These are phyloP conservation scores for Solanum medicagineum DNA, from an alignment of 257 asterid species.

Conservation along the genomic window DNA sequence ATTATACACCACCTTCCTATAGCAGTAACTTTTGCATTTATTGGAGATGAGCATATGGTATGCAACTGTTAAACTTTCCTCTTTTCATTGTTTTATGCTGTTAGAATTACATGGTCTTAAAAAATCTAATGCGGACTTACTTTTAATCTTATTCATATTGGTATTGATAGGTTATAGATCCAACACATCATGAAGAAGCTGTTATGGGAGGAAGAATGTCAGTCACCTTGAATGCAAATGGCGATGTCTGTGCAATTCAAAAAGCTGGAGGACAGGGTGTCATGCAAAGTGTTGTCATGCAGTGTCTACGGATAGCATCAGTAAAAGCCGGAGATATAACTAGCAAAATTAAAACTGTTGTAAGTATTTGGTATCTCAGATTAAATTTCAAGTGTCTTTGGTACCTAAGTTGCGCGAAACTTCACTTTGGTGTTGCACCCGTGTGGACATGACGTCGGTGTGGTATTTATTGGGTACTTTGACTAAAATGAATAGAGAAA, in stretches of 20 bases:
- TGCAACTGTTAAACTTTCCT: slow-evolving; percentile 1
- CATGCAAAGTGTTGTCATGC: slow-evolving; percentile 78
- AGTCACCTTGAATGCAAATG: slow-evolving; percentile 65
- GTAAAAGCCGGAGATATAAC: slow-evolving; percentile 85
- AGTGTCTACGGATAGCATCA: slow-evolving; percentile 89
- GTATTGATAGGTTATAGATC: slow-evolving; percentile 65
- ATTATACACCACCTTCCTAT: slow-evolving; percentile 90
- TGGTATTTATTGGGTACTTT: not conserved
- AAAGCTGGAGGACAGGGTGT: slow-evolving; percentile 91
- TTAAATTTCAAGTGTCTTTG: not conserved
- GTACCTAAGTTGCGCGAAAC: not conserved
- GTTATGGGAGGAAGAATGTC: slow-evolving; percentile 91
- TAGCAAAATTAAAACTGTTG: slow-evolving; percentile 67
- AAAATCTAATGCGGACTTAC: not conserved
- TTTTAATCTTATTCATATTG: not conserved
- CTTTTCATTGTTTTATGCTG: not conserved
- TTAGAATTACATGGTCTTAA: not conserved
- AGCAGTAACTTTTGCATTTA: slow-evolving; percentile 83
- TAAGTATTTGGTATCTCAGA: slow-evolving; percentile 18
- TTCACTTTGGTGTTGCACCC: not conserved
- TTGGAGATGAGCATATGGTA: slow-evolving; percentile 72
- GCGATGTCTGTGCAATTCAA: slow-evolving; percentile 75
- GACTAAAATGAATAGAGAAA: not conserved
- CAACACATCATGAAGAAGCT: slow-evolving; percentile 85
- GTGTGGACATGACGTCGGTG: not conserved